Evolutionary conservation across 228 moss, liverwort and hornwort species (phyloP).

Genomic region (Sphagnum fallax): DNA sequence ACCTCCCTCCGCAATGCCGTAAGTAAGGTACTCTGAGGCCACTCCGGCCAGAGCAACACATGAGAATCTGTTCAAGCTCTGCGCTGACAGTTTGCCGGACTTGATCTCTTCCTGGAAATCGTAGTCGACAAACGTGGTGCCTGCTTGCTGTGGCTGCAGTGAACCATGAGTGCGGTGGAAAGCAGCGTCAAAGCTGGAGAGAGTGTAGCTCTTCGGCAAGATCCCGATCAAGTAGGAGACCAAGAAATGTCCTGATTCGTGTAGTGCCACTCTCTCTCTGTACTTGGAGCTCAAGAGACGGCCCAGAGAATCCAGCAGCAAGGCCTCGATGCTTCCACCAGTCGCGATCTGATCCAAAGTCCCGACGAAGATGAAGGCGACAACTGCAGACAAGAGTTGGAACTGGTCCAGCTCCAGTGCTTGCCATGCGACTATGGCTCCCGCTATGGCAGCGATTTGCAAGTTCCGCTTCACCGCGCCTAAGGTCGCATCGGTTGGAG

Average conservation of each 20-base stretch:
- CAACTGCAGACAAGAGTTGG: conserved; percentile 51
- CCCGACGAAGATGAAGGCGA: conserved; percentile 72
- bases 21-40: conserved; percentile 82
- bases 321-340: conserved; percentile 70
- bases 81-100: conserved; percentile 26
- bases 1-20: conserved; percentile 85
- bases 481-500: conserved; percentile 73
- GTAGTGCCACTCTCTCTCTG: conserved; percentile 82
- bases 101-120: conserved; percentile 88
- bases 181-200: conserved; percentile 82
- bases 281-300: conserved; percentile 71
- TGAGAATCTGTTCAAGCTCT: conserved; percentile 81
- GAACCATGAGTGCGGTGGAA: conserved; percentile 31
- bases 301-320: conserved; percentile 76
- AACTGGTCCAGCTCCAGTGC: conserved; percentile 54
- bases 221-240: conserved; percentile 91
- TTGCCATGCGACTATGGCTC: conserved; percentile 62
- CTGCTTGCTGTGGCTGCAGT: conserved; percentile 94
- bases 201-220: conserved; percentile 86
- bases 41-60: conserved; percentile 94
- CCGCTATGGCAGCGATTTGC: conserved; percentile 49
- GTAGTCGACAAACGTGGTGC: conserved; percentile 93
- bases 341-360: conserved; percentile 89
- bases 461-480: conserved; percentile 66
- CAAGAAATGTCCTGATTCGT: conserved; percentile 96